Evolutionary conservation across 371 early-diverging fungal species (phyloP), one percentile per base, ranked within the genome.

Genomic region (Lichtheimia ornata): DNA sequence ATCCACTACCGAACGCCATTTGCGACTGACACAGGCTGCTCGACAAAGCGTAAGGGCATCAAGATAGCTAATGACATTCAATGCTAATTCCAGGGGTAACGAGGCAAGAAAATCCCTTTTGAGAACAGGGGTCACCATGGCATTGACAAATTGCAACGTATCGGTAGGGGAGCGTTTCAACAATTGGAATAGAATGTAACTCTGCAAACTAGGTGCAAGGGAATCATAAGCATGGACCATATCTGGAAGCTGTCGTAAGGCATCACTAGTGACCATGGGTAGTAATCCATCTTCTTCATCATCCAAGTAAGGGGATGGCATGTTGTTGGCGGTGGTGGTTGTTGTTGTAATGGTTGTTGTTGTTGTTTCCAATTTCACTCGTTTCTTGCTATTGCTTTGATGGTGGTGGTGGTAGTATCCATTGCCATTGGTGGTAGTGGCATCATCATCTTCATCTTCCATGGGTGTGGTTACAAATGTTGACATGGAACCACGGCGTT

Each of bases 71-170:
- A 97, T 79, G 54, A 97, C 84, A 49, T 91, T 85, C 45, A 85
- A 79, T 13, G 88, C 74, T 18, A 96, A 76, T 62, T 92, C 90
- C 13, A 79, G 64, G 0, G 98, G 98, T 59, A 97, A 69, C 9
- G 83, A 76, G 2, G 84, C 81, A 7, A 97, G 57, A 66, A 95
- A 93, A 76, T 98, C 97, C 50, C 87, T 85, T 69, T 93, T 92
- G 54, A 97, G 79, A 4, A 85, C 87, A 1, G 95, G 93, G 44
- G 88, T 74, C 51, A 96, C 85, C 14, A 90, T 76, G n/a, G 89
- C 87, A 60, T 89, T 87, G 20, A 93, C 89, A 70, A 92, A 90
- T 69, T 96, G 94, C 52, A 97, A 84, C 0, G 93, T 86, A 28
- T 67, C 59, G 12, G 65, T 67, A 18, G 74, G 64, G 2, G 80